Base-by-base conservation (phyloP, 1,284 basidiomycete genomes). In the Cryptococcus depauperatus region DNA sequence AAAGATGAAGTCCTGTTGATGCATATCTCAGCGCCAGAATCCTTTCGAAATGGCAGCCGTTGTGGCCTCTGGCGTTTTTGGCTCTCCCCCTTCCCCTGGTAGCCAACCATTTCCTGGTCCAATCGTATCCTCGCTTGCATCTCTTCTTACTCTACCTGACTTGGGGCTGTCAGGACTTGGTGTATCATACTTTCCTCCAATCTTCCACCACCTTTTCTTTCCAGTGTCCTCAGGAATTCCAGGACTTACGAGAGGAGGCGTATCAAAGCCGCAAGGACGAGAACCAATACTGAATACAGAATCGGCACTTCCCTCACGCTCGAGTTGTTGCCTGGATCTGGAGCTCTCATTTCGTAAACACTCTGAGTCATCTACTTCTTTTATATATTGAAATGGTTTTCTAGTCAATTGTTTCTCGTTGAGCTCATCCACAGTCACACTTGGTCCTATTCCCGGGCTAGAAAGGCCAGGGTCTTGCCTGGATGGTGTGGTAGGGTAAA, bases 171-270 rank as follows among this genome's bases (percentile, higher is more conserved):
- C 29, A 23, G 25, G 42, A 27, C 34, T 38, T 3, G 35, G 14
- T 5, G 39, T 13, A 13, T 30, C 10, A 21, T 28, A 43, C 48
- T 13, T 44, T 34, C 23, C 44, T 48, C 28, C 29, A 4, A 47
- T 21, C 40, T 54, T 58, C 62, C 60, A 62, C 58, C 60, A 64
- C 40, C 48, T 55, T 48, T 55, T 61, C 51, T 57, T 60, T 22
- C 46, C 51, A 5, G 35, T 22, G 26, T 28, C 28, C 7, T 37
- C 28, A 21, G 5, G 27, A 22, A 27, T 6, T 16, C 25, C 10
- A 6, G 27, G 26, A 19, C 41, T 23, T 28, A 22, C 30, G 3
- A 33, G 23, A 11, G 32, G 32, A 3, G 41, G 30, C 18, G 41
- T 34, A 14, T 22, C 35, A 35, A 43, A 38, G 22, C 34, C 22